Percentiles rank a stretch among this genome's conserved stretches.
Conservation (phyloP, 805 yeast species). For the Myxozyma melibiosi region DNA sequence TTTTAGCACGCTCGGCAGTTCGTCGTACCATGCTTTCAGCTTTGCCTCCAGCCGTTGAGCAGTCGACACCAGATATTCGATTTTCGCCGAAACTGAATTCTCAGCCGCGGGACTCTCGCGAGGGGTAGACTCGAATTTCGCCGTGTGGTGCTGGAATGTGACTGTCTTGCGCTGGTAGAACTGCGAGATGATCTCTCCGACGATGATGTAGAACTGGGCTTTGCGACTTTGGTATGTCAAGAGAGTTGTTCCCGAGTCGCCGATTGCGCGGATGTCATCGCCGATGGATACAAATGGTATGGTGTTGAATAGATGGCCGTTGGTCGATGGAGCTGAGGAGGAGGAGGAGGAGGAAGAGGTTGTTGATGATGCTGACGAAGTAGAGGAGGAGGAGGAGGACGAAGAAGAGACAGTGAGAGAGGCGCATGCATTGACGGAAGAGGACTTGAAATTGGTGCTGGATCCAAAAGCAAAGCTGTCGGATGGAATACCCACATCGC, state of each 20-base stretch:
- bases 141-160: slow-evolving; percentile 1
- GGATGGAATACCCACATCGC: slow-evolving; percentile 19
- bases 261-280: slow-evolving; percentile 3
- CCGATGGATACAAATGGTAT: not conserved
- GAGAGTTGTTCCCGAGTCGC: not conserved
- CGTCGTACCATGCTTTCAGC: slow-evolving; percentile 16
- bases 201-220: slow-evolving; percentile 14
- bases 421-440: too few relatives aligned
- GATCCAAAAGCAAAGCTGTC: not conserved
- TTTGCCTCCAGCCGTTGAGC: slow-evolving; percentile 15
- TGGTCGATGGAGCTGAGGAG: too few relatives aligned
- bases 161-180: slow-evolving; percentile 13
- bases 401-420: too few relatives aligned
- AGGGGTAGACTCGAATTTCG: not conserved
- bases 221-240: slow-evolving; percentile 16
- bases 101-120: too few relatives aligned
- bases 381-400: too few relatives aligned
- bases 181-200: slow-evolving; percentile 15
- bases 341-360: too few relatives aligned
- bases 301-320: not conserved
- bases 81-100: not conserved
- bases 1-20: slow-evolving; percentile 13
- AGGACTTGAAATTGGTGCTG: too few relatives aligned
- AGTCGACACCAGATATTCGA: slow-evolving; percentile 6
- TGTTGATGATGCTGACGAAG: too few relatives aligned